Evolutionary conservation across 352 stramenopile species (phyloP).

Genomic region (Phytophthora brassicae): DNA sequence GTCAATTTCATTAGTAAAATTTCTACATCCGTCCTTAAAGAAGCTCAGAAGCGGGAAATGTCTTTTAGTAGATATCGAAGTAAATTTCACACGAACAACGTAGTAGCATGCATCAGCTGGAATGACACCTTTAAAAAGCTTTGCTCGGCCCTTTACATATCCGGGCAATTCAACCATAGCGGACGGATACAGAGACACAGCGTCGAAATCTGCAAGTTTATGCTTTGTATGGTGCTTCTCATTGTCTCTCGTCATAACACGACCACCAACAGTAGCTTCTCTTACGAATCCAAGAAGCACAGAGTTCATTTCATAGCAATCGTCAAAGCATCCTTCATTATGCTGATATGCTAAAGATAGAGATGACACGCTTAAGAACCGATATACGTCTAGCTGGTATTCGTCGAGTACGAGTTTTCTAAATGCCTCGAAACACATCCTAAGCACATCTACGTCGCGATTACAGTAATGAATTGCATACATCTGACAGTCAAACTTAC

Average conservation of each 20-base stretch:
- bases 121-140: neutral
- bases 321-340: slow-evolving; percentile 11
- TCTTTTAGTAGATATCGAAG: neutral
- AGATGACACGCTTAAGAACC: neutral
- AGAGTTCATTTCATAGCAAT: slow-evolving; percentile 10
- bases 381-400: slow-evolving; percentile 2
- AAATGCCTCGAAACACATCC: slow-evolving; percentile 4
- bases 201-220: slow-evolving; percentile 7
- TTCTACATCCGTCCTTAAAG: neutral
- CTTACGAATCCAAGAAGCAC: slow-evolving; percentile 2
- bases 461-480: slow-evolving; percentile 15
- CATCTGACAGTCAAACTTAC: slow-evolving; percentile 1
- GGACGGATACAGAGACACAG: slow-evolving; percentile 8
- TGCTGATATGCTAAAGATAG: slow-evolving; percentile 4
- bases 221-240: slow-evolving; percentile 5
- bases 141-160: slow-evolving; percentile 1
- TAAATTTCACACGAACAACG: neutral
- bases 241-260: slow-evolving; percentile 12
- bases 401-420: neutral
- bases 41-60: slow-evolving; percentile 6
- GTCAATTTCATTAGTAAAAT: slow-evolving; percentile 9
- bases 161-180: slow-evolving; percentile 1
- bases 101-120: slow-evolving; percentile 10
- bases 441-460: slow-evolving; percentile 10
- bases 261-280: slow-evolving; percentile 1